These are phyloP conservation scores for Somion occarium DNA, from an alignment of 1,284 basidiomycete species.

Conservation along the genomic window DNA sequence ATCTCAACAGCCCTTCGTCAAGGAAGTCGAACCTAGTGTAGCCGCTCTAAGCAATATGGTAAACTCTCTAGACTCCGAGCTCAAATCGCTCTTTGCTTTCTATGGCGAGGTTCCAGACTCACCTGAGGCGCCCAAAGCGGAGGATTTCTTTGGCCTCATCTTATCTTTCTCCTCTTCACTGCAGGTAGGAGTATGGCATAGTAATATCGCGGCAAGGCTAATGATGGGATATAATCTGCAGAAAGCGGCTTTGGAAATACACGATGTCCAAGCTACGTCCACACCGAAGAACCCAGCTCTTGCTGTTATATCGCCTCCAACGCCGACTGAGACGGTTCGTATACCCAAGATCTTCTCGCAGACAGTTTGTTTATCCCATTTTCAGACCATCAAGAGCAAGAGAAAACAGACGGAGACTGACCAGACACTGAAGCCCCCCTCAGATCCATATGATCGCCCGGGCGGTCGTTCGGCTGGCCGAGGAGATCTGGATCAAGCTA, in stretches of 20 bases:
- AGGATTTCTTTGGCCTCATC: conserved; percentile 76
- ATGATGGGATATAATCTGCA: conserved; percentile 27
- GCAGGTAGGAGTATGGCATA: conserved; percentile 40
- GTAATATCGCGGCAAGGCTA: neutral
- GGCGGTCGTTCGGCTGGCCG: conserved; percentile 54
- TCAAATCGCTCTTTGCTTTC: conserved; percentile 57
- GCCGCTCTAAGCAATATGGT: conserved; percentile 64
- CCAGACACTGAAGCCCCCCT: conserved; percentile 25
- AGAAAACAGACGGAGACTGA: conserved; percentile 6
- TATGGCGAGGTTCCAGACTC: conserved; percentile 69
- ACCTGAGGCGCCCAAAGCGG: conserved; percentile 62
- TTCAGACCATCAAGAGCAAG: conserved; percentile 39
- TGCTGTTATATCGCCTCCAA: conserved; percentile 21
- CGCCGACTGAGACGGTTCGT: conserved; percentile 27
- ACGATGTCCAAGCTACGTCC: conserved; percentile 43
- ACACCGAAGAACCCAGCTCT: conserved; percentile 20
- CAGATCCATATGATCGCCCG: conserved; percentile 33
- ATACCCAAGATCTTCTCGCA: neutral
- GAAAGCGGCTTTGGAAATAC: conserved; percentile 76
- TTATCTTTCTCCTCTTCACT: conserved; percentile 70
- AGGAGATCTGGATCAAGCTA: conserved; percentile 78
- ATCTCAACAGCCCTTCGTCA: conserved; percentile 51
- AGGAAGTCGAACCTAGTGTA: conserved; percentile 45
- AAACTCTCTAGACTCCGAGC: conserved; percentile 49
- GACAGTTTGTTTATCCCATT: neutral